Percentiles rank a stretch among this genome's conserved stretches.
phyloP scores from a whole-genome alignment of 306 rosid species.

The Benincasa hispida region DNA sequence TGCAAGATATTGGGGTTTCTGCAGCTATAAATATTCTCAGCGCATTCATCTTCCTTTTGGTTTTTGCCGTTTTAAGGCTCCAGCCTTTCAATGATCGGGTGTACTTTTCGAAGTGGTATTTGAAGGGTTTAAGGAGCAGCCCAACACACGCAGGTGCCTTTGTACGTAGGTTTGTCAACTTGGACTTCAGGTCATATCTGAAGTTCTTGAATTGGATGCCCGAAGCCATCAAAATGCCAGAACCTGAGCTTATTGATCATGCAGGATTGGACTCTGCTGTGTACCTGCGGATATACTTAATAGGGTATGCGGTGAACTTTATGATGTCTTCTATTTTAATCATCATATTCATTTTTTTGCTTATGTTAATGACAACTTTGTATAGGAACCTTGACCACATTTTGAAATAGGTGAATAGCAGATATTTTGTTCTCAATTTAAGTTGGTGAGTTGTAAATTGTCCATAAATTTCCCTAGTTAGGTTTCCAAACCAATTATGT shows the following conservation, averaged over 20 bases:
- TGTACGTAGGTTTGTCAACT: constrained; percentile 64
- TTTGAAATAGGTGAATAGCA: background rate
- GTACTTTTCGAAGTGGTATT: constrained; percentile 94
- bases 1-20: constrained; percentile 57
- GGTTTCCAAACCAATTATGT: background rate
- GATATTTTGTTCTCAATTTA: background rate
- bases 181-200: constrained; percentile 68
- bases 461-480: background rate
- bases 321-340: background rate
- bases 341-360: background rate
- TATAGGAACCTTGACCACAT: background rate
- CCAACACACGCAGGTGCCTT: constrained; percentile 60
- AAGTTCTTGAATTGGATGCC: constrained; percentile 90
- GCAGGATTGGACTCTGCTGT: constrained; percentile 96
- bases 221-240: constrained; percentile 87
- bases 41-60: constrained; percentile 66
- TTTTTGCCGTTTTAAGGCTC: constrained; percentile 81
- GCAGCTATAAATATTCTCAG: constrained; percentile 64
- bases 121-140: constrained; percentile 67
- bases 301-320: constrained; percentile 42
- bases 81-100: constrained; percentile 93
- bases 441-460: background rate
- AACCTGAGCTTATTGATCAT: constrained; percentile 89
- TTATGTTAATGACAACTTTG: background rate
- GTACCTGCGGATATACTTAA: constrained; percentile 83